Conservation (phyloP, 495 filamentous ascomycete genomes). For the Aspergillus indologenus region DNA sequence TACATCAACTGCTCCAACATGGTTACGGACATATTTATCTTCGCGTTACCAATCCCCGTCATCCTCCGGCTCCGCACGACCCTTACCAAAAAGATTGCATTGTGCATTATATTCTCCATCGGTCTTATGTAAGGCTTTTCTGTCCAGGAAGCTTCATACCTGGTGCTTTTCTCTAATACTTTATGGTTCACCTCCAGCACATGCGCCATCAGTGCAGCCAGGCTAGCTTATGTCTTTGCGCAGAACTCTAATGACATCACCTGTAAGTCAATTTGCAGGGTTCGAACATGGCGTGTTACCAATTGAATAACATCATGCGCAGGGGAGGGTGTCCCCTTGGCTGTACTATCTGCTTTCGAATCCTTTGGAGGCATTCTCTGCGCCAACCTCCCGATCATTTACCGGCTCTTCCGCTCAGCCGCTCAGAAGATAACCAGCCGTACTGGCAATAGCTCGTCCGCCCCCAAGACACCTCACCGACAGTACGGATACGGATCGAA, state of each 20-base stretch:
- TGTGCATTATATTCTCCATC: constrained; percentile 5
- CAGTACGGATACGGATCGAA: constrained; percentile 6
- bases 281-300: background rate
- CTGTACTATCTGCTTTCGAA: constrained; percentile 6
- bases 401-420: constrained; percentile 3
- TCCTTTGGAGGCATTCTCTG: constrained; percentile 8
- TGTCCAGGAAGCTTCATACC: background rate
- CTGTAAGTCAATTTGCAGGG: background rate
- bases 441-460: background rate
- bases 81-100: constrained; percentile 1
- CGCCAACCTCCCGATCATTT: constrained; percentile 14
- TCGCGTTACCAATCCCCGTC: constrained; percentile 4
- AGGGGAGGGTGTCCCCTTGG: constrained; percentile 8
- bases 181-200: background rate
- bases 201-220: constrained; percentile 9
- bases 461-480: constrained; percentile 1
- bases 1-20: constrained; percentile 7
- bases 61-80: constrained; percentile 6
- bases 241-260: constrained; percentile 6
- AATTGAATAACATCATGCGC: background rate
- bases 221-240: constrained; percentile 5
- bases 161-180: background rate
- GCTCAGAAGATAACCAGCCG: constrained; percentile 9
- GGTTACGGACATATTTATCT: constrained; percentile 7
- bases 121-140: constrained; percentile 1